Percentiles rank a stretch among this genome's conserved stretches.
These are phyloP conservation scores for Arabidopsis lyrata DNA, from an alignment of 441 rosid genomes.

Conservation along the genomic window DNA sequence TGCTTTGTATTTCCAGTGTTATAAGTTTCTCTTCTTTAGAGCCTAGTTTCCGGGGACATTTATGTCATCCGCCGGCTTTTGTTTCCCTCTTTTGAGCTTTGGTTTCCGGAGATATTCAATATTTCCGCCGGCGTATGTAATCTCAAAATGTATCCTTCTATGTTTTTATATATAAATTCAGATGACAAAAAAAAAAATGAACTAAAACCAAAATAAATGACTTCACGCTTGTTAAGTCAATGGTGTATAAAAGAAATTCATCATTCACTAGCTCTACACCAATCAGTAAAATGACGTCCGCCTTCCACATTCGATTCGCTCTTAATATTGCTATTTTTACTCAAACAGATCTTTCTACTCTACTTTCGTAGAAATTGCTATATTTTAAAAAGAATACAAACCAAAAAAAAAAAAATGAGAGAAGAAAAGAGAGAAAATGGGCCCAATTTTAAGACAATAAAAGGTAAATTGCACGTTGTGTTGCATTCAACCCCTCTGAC, in stretches of 20 bases:
- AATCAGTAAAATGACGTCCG: constrained; percentile 25
- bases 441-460: constrained; percentile 37
- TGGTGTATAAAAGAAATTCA: not conserved
- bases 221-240: not conserved
- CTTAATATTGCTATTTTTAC: constrained; percentile 21
- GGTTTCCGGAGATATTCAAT: too few relatives aligned
- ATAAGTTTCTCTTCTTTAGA: too few relatives aligned
- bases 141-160: too few relatives aligned
- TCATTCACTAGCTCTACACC: not conserved
- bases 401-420: not conserved
- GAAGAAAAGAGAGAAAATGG: constrained; percentile 16
- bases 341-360: constrained; percentile 29
- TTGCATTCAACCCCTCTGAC: constrained; percentile 45
- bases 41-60: too few relatives aligned
- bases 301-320: constrained; percentile 24
- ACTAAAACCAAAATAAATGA: not conserved
- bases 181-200: not conserved
- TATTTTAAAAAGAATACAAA: constrained; percentile 11
- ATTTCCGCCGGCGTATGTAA: too few relatives aligned
- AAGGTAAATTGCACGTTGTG: constrained; percentile 42
- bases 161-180: too few relatives aligned
- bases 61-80: too few relatives aligned
- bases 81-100: too few relatives aligned
- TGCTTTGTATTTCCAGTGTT: too few relatives aligned
- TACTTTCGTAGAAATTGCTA: constrained; percentile 27